These are phyloP conservation scores for Labyrinthula sp. DNA, from an alignment of 352 stramenopile species.

Conservation along the genomic window DNA sequence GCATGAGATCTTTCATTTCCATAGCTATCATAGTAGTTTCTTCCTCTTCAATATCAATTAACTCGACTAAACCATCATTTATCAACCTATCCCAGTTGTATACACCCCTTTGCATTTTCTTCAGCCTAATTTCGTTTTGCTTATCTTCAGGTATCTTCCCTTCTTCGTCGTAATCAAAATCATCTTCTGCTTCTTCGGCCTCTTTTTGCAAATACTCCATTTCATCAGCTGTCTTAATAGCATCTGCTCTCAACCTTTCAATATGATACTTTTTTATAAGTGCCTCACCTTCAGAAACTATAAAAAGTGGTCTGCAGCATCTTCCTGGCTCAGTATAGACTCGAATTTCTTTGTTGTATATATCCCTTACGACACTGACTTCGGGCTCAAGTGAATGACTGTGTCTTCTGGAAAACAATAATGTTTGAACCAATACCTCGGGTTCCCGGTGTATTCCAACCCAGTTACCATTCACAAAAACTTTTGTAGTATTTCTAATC, in stretches of 20 bases:
- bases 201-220: constrained; percentile 6
- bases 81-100: constrained; percentile 49
- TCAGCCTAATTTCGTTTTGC: constrained; percentile 46
- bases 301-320: constrained; percentile 92
- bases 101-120: constrained; percentile 43
- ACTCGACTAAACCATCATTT: constrained; percentile 82
- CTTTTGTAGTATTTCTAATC: constrained; percentile 92
- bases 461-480: constrained; percentile 99
- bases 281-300: constrained; percentile 65
- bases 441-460: constrained; percentile 91
- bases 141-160: constrained; percentile 34
- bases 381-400: constrained; percentile 93
- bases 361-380: constrained; percentile 90
- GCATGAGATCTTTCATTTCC: constrained; percentile 68
- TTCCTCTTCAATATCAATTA: constrained; percentile 97
- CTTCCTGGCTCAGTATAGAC: constrained; percentile 98
- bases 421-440: constrained; percentile 76
- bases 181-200: constrained; percentile 14
- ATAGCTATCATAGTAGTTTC: constrained; percentile 99
- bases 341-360: constrained; percentile 89
- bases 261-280: constrained; percentile 91
- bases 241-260: constrained; percentile 51
- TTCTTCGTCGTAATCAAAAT: constrained; percentile 31
- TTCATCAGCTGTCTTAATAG: neutral
- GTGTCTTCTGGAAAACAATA: constrained; percentile 72